These are phyloP conservation scores for Capronia epimyces DNA, from an alignment of 2,329 filamentous ascomycete genomes.

Conservation along the genomic window DNA sequence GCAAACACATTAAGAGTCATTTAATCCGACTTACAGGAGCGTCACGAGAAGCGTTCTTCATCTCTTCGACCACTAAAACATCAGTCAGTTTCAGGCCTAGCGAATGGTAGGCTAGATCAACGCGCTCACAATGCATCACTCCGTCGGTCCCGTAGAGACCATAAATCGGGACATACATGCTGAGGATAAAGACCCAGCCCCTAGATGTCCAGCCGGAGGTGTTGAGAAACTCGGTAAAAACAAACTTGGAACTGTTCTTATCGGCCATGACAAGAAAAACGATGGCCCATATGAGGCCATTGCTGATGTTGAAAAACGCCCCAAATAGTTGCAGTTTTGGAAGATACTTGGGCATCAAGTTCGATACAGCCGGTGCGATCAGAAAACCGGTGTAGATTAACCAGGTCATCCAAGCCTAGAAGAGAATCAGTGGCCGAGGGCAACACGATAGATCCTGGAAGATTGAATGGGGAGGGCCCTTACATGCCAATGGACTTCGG, in stretches of 20 bases:
- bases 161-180: constrained; percentile 63
- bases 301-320: constrained; percentile 23
- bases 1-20: constrained; percentile 43
- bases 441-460: not conserved
- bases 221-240: constrained; percentile 54
- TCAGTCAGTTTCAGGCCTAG: not conserved
- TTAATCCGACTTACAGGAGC: constrained; percentile 16
- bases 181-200: constrained; percentile 58
- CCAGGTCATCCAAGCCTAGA: constrained; percentile 25
- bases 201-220: constrained; percentile 38
- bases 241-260: constrained; percentile 37
- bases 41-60: constrained; percentile 51
- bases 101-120: not conserved
- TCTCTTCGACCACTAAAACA: constrained; percentile 20
- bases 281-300: constrained; percentile 21
- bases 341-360: constrained; percentile 21
- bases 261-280: constrained; percentile 25
- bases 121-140: constrained; percentile 53
- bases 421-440: not conserved
- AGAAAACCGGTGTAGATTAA: constrained; percentile 24
- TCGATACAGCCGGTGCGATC: constrained; percentile 19
- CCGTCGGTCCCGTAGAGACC: constrained; percentile 59
- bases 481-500: constrained; percentile 21
- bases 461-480: too few relatives aligned
- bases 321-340: constrained; percentile 22